phyloP scores from a whole-genome alignment of 2,329 filamentous ascomycete genomes.

The Fonsecaea erecta region DNA sequence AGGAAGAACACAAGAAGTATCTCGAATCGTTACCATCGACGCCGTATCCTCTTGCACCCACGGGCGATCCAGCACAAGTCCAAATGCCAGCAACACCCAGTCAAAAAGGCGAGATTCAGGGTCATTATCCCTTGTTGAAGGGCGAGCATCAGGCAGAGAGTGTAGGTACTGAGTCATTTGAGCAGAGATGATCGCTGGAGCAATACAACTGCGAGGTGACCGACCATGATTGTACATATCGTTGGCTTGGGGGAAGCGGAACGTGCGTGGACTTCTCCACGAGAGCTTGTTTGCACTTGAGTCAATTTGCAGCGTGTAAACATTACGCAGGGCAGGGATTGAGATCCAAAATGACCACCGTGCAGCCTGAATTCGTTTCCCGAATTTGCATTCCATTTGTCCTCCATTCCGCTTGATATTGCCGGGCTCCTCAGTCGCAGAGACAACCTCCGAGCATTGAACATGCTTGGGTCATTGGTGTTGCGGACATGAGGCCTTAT shows the following conservation, averaged over 20 bases:
- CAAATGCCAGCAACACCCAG: conserved; percentile 54
- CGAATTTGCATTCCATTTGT: neutral
- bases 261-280: neutral
- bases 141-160: conserved; percentile 32
- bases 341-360: neutral
- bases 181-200: conserved; percentile 26
- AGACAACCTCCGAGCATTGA: neutral
- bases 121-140: conserved; percentile 34
- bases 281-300: neutral
- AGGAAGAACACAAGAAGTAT: conserved; percentile 84
- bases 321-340: neutral
- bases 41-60: conserved; percentile 76
- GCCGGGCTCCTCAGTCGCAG: neutral
- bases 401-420: neutral
- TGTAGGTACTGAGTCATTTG: conserved; percentile 20
- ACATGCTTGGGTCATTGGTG: neutral
- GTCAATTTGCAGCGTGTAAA: neutral
- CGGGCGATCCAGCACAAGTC: conserved; percentile 63
- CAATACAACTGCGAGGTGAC: neutral
- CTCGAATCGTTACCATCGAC: conserved; percentile 81
- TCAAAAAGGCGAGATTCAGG: conserved; percentile 36
- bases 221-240: conserved; percentile 14
- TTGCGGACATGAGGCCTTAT: neutral
- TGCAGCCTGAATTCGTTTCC: neutral
- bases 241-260: neutral